These are phyloP conservation scores for Saxophila tyrrhenica DNA, from an alignment of 495 filamentous ascomycete genomes.

Conservation along the genomic window DNA sequence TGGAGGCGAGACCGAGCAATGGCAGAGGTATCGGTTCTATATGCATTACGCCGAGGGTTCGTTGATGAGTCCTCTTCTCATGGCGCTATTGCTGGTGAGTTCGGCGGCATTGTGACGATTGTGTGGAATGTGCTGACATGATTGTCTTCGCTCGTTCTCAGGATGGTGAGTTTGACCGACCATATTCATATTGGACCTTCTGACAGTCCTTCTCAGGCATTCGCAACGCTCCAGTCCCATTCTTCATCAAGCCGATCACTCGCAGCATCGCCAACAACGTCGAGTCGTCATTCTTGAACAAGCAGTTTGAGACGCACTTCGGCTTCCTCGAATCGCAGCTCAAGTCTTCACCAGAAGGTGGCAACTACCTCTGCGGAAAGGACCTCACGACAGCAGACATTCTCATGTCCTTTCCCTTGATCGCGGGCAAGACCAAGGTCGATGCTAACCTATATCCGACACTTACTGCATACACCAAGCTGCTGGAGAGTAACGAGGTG, in stretches of 20 bases:
- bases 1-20: conserved; percentile 62
- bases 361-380: conserved; percentile 59
- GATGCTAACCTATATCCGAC: conserved; percentile 48
- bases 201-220: conserved; percentile 37
- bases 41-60: conserved; percentile 76
- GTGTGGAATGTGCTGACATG: not conserved
- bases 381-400: conserved; percentile 72
- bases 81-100: conserved; percentile 40
- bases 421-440: conserved; percentile 35
- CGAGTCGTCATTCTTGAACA: conserved; percentile 45
- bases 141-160: not conserved
- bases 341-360: conserved; percentile 48
- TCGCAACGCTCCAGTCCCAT: conserved; percentile 55
- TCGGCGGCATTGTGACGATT: not conserved
- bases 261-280: conserved; percentile 51
- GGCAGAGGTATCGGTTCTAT: conserved; percentile 64
- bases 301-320: conserved; percentile 54
- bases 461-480: conserved; percentile 50
- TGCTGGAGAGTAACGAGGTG: conserved; percentile 48
- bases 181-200: not conserved
- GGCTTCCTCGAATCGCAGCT: conserved; percentile 64
- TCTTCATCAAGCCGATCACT: conserved; percentile 76
- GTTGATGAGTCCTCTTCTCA: conserved; percentile 58
- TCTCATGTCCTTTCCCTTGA: conserved; percentile 62
- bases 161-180: not conserved